These are phyloP conservation scores for Uronychia setigera DNA, from an alignment of 73 alveolate genomes.

Conservation along the genomic window DNA sequence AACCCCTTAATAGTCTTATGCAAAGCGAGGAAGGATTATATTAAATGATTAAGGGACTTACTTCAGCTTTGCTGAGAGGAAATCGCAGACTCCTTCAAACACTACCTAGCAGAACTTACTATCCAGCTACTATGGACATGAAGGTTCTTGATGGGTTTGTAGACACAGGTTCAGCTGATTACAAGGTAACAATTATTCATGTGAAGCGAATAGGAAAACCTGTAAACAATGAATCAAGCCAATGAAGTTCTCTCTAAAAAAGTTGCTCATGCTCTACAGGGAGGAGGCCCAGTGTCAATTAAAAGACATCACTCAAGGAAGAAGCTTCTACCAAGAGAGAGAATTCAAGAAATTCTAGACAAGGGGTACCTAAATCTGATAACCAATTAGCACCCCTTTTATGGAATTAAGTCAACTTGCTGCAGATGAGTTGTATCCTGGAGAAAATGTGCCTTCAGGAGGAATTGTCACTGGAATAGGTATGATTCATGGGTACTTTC, in stretches of 20 bases:
- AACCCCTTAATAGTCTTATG: no score
- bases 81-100: background rate
- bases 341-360: background rate
- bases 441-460: constrained; percentile 85
- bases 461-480: constrained; percentile 96
- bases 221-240: constrained; percentile 18
- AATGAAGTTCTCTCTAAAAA: constrained; percentile 46
- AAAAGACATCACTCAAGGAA: constrained; percentile 47
- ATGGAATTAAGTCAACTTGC: constrained; percentile 86
- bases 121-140: constrained; percentile 11
- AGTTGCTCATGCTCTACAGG: constrained; percentile 18
- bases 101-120: background rate
- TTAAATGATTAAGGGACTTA: background rate
- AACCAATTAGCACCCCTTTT: constrained; percentile 77
- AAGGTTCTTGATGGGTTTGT: constrained; percentile 42
- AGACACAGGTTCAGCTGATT: constrained; percentile 35
- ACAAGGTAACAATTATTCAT: background rate
- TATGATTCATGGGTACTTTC: constrained; percentile 70
- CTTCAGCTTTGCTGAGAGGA: background rate
- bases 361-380: background rate
- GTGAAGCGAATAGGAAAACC: constrained; percentile 15
- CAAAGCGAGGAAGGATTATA: no score
- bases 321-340: constrained; percentile 66
- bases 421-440: constrained; percentile 72
- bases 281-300: constrained; percentile 40